These are phyloP conservation scores for Paecilomyces niveus DNA, from an alignment of 2,329 filamentous ascomycete genomes.

Conservation along the genomic window DNA sequence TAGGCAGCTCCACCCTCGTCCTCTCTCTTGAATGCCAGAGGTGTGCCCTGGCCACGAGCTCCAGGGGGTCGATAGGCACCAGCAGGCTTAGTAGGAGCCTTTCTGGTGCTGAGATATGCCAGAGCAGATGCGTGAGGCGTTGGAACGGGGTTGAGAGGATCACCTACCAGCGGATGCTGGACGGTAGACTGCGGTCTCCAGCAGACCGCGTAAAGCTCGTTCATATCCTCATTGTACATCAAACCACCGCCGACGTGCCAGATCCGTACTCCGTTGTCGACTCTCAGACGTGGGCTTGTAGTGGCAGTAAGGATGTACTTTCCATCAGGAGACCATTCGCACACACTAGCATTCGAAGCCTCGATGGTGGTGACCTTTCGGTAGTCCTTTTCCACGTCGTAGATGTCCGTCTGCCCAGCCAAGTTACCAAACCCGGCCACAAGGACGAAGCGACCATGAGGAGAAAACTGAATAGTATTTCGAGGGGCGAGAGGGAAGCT, in stretches of 20 bases:
- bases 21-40: constrained; percentile 92
- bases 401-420: constrained; percentile 95
- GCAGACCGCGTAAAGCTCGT: constrained; percentile 81
- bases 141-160: constrained; percentile 69
- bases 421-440: constrained; percentile 97
- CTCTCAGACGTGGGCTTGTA: constrained; percentile 85
- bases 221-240: constrained; percentile 94
- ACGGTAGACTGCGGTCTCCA: constrained; percentile 72
- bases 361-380: constrained; percentile 89
- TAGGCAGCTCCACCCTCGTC: constrained; percentile 92
- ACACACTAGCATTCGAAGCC: constrained; percentile 90
- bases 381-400: constrained; percentile 92
- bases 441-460: constrained; percentile 83
- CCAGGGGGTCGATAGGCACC: constrained; percentile 94
- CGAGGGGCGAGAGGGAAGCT: constrained; percentile 80
- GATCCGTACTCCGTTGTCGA: constrained; percentile 92
- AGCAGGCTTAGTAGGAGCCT: constrained; percentile 94
- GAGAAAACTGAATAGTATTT: constrained; percentile 93
- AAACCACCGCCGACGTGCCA: constrained; percentile 85
- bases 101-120: constrained; percentile 74
- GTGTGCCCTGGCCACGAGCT: constrained; percentile 79
- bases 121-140: constrained; percentile 75
- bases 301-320: constrained; percentile 96
- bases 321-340: constrained; percentile 95
- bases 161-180: constrained; percentile 52